phyloP scores from a whole-genome alignment of 768 basidiomycete species.

The Phlebiopsis gigantea region DNA sequence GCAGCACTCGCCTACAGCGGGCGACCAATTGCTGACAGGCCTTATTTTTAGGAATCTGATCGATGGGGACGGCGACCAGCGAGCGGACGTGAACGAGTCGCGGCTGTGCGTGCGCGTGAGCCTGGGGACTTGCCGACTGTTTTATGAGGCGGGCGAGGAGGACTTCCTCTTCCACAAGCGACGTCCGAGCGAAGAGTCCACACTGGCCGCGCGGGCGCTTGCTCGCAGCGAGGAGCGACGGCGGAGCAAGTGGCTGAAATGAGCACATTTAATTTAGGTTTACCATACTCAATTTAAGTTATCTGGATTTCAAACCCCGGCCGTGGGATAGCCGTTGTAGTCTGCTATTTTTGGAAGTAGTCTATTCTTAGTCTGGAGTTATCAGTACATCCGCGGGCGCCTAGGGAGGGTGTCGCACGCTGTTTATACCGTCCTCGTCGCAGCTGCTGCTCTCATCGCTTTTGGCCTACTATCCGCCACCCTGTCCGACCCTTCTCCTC shows the following conservation, averaged over 20 bases:
- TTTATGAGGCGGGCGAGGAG: slow-evolving; percentile 65
- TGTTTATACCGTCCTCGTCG: slow-evolving; percentile 6
- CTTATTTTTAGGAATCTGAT: slow-evolving; percentile 51
- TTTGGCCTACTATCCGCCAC: not conserved
- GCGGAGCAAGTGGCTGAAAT: slow-evolving; percentile 33
- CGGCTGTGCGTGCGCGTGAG: slow-evolving; percentile 52
- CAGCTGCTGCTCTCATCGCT: not conserved
- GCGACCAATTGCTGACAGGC: slow-evolving; percentile 16
- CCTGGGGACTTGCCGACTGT: slow-evolving; percentile 57
- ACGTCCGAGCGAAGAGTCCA: slow-evolving; percentile 28
- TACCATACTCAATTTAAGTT: slow-evolving; percentile 6
- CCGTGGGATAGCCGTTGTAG: not conserved
- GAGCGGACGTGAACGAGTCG: slow-evolving; percentile 27
- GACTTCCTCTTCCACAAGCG: slow-evolving; percentile 44
- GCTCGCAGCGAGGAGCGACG: slow-evolving; percentile 53
- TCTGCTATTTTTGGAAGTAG: slow-evolving; percentile 4
- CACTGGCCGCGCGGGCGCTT: slow-evolving; percentile 34
- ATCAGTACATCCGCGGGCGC: slow-evolving; percentile 2
- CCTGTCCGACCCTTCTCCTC: slow-evolving; percentile 16
- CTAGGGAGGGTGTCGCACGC: slow-evolving; percentile 1
- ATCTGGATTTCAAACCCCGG: slow-evolving; percentile 6
- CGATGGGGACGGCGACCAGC: slow-evolving; percentile 22
- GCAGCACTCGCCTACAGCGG: slow-evolving; percentile 1
- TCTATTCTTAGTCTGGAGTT: slow-evolving; percentile 11
- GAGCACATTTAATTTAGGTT: slow-evolving; percentile 6